Conservation (phyloP, 306 rosid genomes). For the Canavalia gladiata region DNA sequence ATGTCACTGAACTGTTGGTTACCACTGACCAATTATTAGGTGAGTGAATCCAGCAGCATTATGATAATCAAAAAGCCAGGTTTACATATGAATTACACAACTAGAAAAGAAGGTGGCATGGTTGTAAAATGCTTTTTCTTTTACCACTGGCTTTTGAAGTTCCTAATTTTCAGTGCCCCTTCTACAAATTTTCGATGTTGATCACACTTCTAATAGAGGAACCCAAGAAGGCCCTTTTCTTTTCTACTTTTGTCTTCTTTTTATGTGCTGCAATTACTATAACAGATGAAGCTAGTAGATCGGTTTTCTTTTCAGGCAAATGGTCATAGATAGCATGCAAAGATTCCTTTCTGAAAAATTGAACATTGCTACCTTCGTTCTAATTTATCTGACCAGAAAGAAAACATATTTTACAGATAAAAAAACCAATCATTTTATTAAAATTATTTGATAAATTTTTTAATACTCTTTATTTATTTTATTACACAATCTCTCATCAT, state of each 20-base stretch:
- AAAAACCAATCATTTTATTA: no score
- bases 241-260: conserved; percentile 36
- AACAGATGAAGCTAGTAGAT: conserved; percentile 38
- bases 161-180: conserved; percentile 51
- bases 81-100: conserved; percentile 15
- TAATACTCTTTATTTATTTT: no score
- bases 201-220: conserved; percentile 48
- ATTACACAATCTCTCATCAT: no score
- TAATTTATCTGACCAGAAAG: no score
- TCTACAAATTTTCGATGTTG: conserved; percentile 34
- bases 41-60: conserved; percentile 16
- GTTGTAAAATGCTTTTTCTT: conserved; percentile 59
- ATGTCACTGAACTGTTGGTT: background rate
- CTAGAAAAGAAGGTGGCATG: conserved; percentile 51
- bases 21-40: conserved; percentile 35
- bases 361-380: background rate
- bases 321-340: conserved; percentile 34
- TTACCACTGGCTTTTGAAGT: conserved; percentile 44
- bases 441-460: no score
- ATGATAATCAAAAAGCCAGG: conserved; percentile 30
- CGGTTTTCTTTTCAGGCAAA: conserved; percentile 44
- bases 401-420: no score
- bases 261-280: conserved; percentile 33
- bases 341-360: conserved; percentile 44
- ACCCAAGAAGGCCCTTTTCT: conserved; percentile 14